Percentiles rank a stretch among this genome's conserved stretches.
These are phyloP conservation scores for Chlorella vulgaris DNA, from an alignment of 139 green algal genomes.

Conservation along the genomic window DNA sequence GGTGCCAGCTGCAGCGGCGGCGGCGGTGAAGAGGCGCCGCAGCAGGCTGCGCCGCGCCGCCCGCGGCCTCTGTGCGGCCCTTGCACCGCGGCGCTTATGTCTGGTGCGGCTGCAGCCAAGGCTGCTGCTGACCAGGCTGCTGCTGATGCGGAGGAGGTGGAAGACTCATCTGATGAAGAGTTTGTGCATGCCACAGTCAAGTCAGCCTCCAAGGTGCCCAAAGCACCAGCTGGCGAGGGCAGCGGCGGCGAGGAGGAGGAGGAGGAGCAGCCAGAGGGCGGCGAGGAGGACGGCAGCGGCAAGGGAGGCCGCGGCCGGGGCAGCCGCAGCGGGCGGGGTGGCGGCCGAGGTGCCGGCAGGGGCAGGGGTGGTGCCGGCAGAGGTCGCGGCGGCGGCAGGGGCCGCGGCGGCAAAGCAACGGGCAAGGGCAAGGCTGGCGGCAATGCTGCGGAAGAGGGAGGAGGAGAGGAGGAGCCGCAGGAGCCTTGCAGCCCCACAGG, in stretches of 20 bases:
- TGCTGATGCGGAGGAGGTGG: background rate
- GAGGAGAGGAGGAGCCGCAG: background rate
- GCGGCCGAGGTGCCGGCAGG: background rate
- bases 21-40: background rate
- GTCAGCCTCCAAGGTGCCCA: background rate
- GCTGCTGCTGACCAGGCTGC: background rate
- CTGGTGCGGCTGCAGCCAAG: background rate
- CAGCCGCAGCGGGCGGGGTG: background rate
- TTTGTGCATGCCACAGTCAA: background rate
- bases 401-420: background rate
- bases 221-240: background rate
- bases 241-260: background rate
- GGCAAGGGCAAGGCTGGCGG: background rate
- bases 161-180: conserved; percentile 21
- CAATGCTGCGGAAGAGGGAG: background rate
- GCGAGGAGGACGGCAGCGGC: background rate
- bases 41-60: background rate
- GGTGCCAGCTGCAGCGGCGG: background rate
- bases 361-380: background rate
- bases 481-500: background rate
- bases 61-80: background rate
- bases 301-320: background rate
- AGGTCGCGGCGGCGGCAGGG: background rate
- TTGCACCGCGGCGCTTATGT: conserved; percentile 9
- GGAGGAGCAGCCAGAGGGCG: background rate